Percentiles rank a stretch among this genome's conserved stretches.
These are phyloP conservation scores for Neurospora intermedia DNA, from an alignment of 495 filamentous ascomycete genomes.

Conservation along the genomic window DNA sequence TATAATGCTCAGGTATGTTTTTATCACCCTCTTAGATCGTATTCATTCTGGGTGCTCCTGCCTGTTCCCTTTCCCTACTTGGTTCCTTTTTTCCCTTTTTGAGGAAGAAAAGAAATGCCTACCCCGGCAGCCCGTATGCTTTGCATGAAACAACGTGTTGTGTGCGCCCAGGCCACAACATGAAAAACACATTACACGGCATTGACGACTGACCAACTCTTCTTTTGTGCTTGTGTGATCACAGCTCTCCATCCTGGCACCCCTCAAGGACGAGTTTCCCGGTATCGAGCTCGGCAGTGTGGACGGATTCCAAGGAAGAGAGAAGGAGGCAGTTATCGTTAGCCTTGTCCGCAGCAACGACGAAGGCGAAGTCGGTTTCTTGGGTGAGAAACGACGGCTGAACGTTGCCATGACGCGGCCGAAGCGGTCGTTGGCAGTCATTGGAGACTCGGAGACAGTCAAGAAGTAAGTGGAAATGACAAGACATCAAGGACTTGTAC, in stretches of 20 bases:
- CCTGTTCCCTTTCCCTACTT: background rate
- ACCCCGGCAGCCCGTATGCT: background rate
- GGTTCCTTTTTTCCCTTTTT: background rate
- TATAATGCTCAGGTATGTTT: conserved; percentile 78
- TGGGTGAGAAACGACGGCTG: conserved; percentile 82
- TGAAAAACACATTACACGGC: conserved; percentile 6
- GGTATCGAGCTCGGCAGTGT: conserved; percentile 88
- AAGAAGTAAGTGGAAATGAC: conserved; percentile 49
- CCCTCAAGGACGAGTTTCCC: conserved; percentile 67
- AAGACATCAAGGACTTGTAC: background rate
- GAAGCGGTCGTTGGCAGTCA: conserved; percentile 77
- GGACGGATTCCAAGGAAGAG: conserved; percentile 92
- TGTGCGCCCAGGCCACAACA: background rate
- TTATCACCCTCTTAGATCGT: too few relatives aligned
- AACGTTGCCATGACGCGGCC: conserved; percentile 98
- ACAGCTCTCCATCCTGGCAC: conserved; percentile 64
- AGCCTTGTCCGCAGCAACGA: conserved; percentile 83
- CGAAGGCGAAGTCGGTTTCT: conserved; percentile 80
- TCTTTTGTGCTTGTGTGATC: background rate
- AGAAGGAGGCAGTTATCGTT: conserved; percentile 93
- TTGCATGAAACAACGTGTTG: conserved; percentile 8
- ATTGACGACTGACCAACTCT: background rate
- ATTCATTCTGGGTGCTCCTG: background rate
- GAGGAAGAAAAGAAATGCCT: background rate
- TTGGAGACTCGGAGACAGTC: conserved; percentile 90